phyloP scores from a whole-genome alignment of 192 early-diverging fungal species.

The Endogone sp. region DNA sequence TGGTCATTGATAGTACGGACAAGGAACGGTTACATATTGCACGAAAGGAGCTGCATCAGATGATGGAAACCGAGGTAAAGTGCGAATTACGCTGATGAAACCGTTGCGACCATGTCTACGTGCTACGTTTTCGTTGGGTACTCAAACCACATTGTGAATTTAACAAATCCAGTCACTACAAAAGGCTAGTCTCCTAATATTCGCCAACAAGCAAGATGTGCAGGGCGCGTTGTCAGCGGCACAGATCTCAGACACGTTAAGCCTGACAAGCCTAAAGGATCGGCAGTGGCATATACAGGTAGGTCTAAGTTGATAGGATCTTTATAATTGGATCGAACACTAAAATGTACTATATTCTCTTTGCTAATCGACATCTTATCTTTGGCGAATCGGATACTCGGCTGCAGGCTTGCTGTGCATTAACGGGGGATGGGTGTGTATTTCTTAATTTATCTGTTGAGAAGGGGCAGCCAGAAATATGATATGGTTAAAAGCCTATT shows the following conservation, averaged over 20 bases:
- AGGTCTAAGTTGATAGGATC: neutral
- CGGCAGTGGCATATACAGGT: conserved; percentile 72
- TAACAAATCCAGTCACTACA: conserved; percentile 51
- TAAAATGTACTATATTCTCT: no score
- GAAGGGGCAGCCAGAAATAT: neutral
- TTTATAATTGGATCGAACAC: neutral
- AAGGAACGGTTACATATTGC: conserved; percentile 57
- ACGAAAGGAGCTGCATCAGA: conserved; percentile 56
- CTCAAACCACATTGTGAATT: neutral
- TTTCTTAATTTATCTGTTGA: neutral
- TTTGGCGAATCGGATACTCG: conserved; percentile 1
- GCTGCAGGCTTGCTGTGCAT: conserved; percentile 54
- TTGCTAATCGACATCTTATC: neutral
- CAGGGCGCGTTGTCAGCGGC: conserved; percentile 58
- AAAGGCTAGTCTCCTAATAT: conserved; percentile 56
- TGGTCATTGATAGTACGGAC: conserved; percentile 73
- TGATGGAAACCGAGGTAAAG: conserved; percentile 64
- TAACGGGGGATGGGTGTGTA: conserved; percentile 63
- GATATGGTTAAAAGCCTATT: no score
- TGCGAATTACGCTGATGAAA: neutral
- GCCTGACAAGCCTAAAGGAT: conserved; percentile 53
- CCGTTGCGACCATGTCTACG: neutral
- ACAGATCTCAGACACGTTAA: conserved; percentile 59
- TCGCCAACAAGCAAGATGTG: conserved; percentile 70
- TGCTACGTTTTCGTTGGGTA: neutral